phyloP scores from a whole-genome alignment of 2,329 filamentous ascomycete genomes.

The Diatrype stigma region DNA sequence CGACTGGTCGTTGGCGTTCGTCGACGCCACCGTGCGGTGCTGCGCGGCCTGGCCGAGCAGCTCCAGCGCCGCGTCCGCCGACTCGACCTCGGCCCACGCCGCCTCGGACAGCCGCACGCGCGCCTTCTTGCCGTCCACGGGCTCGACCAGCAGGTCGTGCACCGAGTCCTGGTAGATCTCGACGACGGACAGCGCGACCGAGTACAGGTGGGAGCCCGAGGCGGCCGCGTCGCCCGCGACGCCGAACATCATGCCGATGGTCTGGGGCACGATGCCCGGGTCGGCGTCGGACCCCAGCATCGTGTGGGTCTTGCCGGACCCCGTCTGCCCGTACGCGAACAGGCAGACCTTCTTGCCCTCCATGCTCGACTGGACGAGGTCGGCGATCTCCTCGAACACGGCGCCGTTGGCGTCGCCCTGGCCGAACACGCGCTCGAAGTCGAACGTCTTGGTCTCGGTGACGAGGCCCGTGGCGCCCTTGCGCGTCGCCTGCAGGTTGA shows the following conservation, averaged over 20 bases:
- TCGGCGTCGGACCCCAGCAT: conserved; percentile 53
- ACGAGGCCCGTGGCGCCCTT: conserved; percentile 69
- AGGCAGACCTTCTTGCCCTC: conserved; percentile 97
- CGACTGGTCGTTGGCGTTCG: conserved; percentile 86
- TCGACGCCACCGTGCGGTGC: conserved; percentile 85
- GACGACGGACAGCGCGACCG: conserved; percentile 88
- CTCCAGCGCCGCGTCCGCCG: conserved; percentile 67
- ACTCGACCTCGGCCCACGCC: conserved; percentile 52
- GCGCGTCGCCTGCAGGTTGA: conserved; percentile 74
- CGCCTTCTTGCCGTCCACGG: conserved; percentile 70
- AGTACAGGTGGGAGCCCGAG: conserved; percentile 57
- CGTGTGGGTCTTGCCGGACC: conserved; percentile 90
- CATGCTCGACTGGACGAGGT: conserved; percentile 85
- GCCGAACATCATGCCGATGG: conserved; percentile 84
- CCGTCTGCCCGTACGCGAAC: conserved; percentile 95
- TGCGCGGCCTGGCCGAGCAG: conserved; percentile 73
- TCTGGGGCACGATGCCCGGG: conserved; percentile 84
- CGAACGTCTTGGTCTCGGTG: conserved; percentile 73
- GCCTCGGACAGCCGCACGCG: conserved; percentile 74
- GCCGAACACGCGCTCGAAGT: conserved; percentile 87
- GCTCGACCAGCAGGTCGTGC: conserved; percentile 66
- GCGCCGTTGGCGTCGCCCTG: conserved; percentile 71
- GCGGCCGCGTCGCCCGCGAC: conserved; percentile 77
- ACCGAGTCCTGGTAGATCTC: conserved; percentile 97
- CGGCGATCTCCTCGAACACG: conserved; percentile 89